Conservation (phyloP, 306 rosid species). For the Abrus pulchellus region DNA sequence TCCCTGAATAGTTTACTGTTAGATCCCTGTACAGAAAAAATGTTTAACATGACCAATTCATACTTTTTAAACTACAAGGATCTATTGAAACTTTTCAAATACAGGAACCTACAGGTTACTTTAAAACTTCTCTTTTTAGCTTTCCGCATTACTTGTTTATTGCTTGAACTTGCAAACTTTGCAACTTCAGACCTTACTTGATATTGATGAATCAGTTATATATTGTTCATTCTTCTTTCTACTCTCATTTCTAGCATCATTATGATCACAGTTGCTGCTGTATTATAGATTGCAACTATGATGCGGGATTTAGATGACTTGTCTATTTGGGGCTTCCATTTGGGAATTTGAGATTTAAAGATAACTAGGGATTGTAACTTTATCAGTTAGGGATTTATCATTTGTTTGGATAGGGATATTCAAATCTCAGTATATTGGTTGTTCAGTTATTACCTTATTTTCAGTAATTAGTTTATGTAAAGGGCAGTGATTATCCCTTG, state of each 20-base stretch:
- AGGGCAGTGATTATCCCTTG: conserved; percentile 7
- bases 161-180: conserved; percentile 9
- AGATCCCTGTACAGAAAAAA: neutral
- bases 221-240: conserved; percentile 1
- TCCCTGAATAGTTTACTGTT: conserved; percentile 19
- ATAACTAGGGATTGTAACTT: neutral
- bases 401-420: conserved; percentile 18
- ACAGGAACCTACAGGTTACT: conserved; percentile 17
- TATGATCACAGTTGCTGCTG: neutral
- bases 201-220: neutral
- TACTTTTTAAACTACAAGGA: neutral
- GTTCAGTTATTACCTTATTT: conserved; percentile 6
- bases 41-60: neutral
- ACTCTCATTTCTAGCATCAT: neutral
- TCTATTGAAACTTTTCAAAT: neutral
- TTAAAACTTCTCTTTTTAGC: neutral
- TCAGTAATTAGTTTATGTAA: neutral
- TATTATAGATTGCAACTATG: neutral
- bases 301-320: conserved; percentile 21
- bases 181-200: neutral
- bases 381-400: neutral
- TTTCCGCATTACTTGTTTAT: neutral
- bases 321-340: neutral
- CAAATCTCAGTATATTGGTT: neutral
- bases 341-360: neutral